Conservation (phyloP, 2,329 filamentous ascomycete genomes). For the Talaromyces sp. region DNA sequence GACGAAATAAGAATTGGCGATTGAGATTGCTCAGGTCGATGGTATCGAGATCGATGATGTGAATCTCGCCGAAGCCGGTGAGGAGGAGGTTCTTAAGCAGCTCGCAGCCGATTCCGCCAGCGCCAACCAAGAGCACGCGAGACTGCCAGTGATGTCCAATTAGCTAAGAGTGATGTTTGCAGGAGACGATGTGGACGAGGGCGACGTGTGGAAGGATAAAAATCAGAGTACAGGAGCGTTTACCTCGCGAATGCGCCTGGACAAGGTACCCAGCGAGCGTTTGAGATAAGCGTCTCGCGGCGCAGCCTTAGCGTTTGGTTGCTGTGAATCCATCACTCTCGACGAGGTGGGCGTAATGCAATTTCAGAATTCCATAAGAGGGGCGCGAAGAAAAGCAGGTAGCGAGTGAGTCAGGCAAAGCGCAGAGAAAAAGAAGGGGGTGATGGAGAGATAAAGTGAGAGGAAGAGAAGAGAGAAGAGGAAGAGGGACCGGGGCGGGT, state of each 20-base stretch:
- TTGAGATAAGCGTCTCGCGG: constrained; percentile 37
- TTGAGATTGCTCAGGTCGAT: constrained; percentile 98
- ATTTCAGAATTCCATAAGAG: constrained; percentile 5
- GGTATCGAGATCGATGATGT: constrained; percentile 94
- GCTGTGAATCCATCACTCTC: constrained; percentile 11
- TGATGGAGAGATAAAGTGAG: not conserved
- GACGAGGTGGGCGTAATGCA: not conserved
- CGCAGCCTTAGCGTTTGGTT: constrained; percentile 21
- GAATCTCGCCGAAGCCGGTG: constrained; percentile 84
- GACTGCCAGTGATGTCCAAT: constrained; percentile 49
- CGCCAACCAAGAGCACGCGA: constrained; percentile 87
- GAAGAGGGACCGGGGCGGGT: not conserved
- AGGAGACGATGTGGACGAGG: not conserved
- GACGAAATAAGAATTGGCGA: constrained; percentile 91
- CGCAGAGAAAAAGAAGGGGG: constrained; percentile 6
- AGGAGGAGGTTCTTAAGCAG: constrained; percentile 94
- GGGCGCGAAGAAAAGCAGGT: not conserved
- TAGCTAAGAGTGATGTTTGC: not conserved
- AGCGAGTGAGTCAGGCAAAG: constrained; percentile 2
- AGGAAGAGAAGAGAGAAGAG: not conserved
- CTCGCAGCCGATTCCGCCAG: constrained; percentile 95
- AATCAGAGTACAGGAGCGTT: not conserved
- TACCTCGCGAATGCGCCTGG: constrained; percentile 38
- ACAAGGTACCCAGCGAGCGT: constrained; percentile 40
- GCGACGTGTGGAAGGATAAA: not conserved